phyloP scores from a whole-genome alignment of 1,139 yeast genomes.

The Debaryomyces nepalensis region DNA sequence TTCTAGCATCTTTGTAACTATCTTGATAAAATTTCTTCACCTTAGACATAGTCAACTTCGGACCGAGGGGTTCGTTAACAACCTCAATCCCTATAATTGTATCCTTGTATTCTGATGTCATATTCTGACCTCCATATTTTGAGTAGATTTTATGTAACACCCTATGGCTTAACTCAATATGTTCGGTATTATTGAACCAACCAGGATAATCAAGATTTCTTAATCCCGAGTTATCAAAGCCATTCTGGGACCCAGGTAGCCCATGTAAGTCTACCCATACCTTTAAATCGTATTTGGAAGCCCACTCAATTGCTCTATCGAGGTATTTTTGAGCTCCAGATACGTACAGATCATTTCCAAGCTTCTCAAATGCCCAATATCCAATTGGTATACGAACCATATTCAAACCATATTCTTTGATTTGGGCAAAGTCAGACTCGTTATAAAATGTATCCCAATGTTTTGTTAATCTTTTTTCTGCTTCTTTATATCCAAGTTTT shows the following conservation, averaged over 20 bases:
- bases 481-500: slow-evolving; percentile 50
- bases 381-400: slow-evolving; percentile 70
- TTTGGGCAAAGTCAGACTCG: slow-evolving; percentile 56
- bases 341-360: slow-evolving; percentile 60
- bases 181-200: slow-evolving; percentile 53
- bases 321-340: slow-evolving; percentile 58
- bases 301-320: slow-evolving; percentile 61
- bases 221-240: slow-evolving; percentile 70
- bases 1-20: slow-evolving; percentile 45
- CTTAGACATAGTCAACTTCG: slow-evolving; percentile 40
- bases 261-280: slow-evolving; percentile 72
- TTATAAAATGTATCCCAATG: slow-evolving; percentile 63
- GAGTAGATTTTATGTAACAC: slow-evolving; percentile 48
- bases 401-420: slow-evolving; percentile 56
- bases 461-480: slow-evolving; percentile 41
- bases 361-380: slow-evolving; percentile 63
- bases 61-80: slow-evolving; percentile 67
- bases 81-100: slow-evolving; percentile 64
- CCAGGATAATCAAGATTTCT: slow-evolving; percentile 50
- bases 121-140: slow-evolving; percentile 46
- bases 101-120: slow-evolving; percentile 42
- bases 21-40: slow-evolving; percentile 46
- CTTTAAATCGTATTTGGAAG: slow-evolving; percentile 49
- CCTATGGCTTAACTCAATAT: slow-evolving; percentile 46
- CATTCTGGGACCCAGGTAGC: slow-evolving; percentile 70